Percentiles rank a stretch among this genome's conserved stretches.
These are phyloP conservation scores for Acacia crassicarpa DNA, from an alignment of 306 rosid genomes.

Conservation along the genomic window DNA sequence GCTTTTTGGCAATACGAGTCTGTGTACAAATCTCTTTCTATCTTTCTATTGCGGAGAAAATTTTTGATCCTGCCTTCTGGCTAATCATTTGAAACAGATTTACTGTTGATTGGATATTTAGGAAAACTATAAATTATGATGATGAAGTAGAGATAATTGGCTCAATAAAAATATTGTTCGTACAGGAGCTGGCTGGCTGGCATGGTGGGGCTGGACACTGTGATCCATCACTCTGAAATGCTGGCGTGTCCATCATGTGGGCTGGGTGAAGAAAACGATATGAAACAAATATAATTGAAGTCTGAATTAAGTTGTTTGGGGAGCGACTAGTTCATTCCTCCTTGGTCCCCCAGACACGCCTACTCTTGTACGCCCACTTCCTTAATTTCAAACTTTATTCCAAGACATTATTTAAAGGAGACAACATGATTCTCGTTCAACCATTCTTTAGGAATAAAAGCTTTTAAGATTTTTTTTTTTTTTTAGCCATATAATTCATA, in stretches of 20 bases:
- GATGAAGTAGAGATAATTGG: background rate
- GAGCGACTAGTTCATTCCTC: constrained; percentile 24
- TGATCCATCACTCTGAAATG: constrained; percentile 17
- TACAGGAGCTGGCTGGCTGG: background rate
- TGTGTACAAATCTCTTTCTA: constrained; percentile 4
- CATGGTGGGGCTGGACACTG: constrained; percentile 33
- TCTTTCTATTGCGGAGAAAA: background rate
- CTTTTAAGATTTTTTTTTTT: background rate
- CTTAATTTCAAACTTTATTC: background rate
- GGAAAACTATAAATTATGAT: background rate
- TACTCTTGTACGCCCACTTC: constrained; percentile 3
- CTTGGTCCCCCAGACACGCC: constrained; percentile 33
- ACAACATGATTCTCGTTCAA: background rate
- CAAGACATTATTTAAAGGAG: background rate
- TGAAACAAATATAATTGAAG: constrained; percentile 35
- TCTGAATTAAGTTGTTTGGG: constrained; percentile 16
- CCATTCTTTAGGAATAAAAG: background rate
- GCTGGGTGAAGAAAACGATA: constrained; percentile 34
- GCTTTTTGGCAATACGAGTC: constrained; percentile 4
- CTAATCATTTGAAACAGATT: background rate
- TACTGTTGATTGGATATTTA: no score
- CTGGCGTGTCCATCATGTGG: constrained; percentile 30
- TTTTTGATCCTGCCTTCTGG: constrained; percentile 27
- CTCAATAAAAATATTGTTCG: background rate
- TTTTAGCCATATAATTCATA: background rate